Evolutionary conservation across 2,329 filamentous ascomycete genomes (phyloP).

Genomic region (Colletotrichum euphorbiae): DNA sequence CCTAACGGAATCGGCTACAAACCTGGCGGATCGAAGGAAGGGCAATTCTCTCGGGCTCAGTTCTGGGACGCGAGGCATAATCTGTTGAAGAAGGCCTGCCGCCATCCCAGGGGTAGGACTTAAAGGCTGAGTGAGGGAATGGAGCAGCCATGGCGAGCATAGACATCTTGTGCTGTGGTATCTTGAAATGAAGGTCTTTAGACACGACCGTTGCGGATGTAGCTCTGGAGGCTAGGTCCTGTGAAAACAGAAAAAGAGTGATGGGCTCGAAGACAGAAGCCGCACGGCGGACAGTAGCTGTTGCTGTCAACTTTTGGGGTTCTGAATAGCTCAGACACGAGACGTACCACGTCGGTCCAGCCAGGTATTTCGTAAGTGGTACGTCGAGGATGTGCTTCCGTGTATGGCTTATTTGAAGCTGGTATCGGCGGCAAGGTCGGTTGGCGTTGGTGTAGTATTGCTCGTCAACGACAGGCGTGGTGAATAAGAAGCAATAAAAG

Average conservation of each 20-base stretch:
- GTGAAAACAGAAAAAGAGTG: constrained; percentile 46
- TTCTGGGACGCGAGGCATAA: constrained; percentile 49
- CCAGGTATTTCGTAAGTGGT: constrained; percentile 15
- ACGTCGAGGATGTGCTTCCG: constrained; percentile 26
- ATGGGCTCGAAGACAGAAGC: constrained; percentile 41
- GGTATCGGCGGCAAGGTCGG: constrained; percentile 15
- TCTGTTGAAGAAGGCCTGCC: constrained; percentile 47
- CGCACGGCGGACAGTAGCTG: constrained; percentile 40
- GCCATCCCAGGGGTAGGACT: constrained; percentile 55
- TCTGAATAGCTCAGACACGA: neutral
- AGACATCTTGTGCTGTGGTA: constrained; percentile 58
- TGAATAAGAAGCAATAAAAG: constrained; percentile 30
- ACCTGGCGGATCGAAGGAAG: constrained; percentile 67
- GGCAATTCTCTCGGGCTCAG: constrained; percentile 55
- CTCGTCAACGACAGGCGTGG: constrained; percentile 37
- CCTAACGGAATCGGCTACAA: constrained; percentile 36
- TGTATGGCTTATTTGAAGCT: constrained; percentile 19
- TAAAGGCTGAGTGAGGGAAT: constrained; percentile 55
- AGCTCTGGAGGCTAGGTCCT: constrained; percentile 53
- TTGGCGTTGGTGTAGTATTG: constrained; percentile 10
- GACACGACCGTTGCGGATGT: constrained; percentile 33
- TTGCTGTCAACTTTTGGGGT: constrained; percentile 16
- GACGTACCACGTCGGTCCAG: constrained; percentile 35
- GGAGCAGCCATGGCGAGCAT: constrained; percentile 61
- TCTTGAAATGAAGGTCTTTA: constrained; percentile 42